Conservation (phyloP, 1,284 basidiomycete species). For the Peniophora sp. region DNA sequence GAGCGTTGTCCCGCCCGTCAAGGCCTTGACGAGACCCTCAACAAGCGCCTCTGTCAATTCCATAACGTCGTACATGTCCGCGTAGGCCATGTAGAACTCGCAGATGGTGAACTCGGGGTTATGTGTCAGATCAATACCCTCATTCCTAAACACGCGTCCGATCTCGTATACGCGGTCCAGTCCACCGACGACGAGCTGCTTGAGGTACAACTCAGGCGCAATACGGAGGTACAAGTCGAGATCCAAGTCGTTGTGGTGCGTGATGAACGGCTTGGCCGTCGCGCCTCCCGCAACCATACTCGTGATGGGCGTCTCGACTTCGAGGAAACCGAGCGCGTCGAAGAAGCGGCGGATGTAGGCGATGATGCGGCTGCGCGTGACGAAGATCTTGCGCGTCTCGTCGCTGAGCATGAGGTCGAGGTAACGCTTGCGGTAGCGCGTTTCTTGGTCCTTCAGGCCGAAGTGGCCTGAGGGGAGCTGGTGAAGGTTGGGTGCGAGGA, state of each 20-base stretch:
- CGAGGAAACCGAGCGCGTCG: conserved; percentile 91
- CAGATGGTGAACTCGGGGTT: conserved; percentile 98
- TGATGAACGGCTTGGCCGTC: conserved; percentile 97
- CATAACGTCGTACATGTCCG: conserved; percentile 99
- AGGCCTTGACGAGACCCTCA: conserved; percentile 85
- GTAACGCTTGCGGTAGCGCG: conserved; percentile 97
- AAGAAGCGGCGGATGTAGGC: conserved; percentile 91
- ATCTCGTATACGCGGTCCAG: conserved; percentile 98
- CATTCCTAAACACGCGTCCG: conserved; percentile 96
- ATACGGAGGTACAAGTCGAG: conserved; percentile 98
- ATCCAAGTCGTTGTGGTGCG: conserved; percentile 97
- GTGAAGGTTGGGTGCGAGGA: conserved; percentile 94
- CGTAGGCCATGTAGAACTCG: conserved; percentile 99
- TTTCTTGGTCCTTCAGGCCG: conserved; percentile 94
- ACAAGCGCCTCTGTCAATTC: conserved; percentile 92
- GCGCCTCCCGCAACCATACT: conserved; percentile 96
- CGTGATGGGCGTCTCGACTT: conserved; percentile 99
- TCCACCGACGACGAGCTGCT: conserved; percentile 95
- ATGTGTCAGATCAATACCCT: conserved; percentile 97
- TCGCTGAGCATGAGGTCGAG: conserved; percentile 97
- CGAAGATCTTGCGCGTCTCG: conserved; percentile 84
- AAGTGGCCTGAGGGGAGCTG: conserved; percentile 89
- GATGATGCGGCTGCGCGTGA: conserved; percentile 83
- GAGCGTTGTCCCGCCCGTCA: conserved; percentile 83
- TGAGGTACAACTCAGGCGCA: conserved; percentile 97